Evolutionary conservation across 352 stramenopile species (phyloP).

Genomic region (Paralagenidium karlingii): DNA sequence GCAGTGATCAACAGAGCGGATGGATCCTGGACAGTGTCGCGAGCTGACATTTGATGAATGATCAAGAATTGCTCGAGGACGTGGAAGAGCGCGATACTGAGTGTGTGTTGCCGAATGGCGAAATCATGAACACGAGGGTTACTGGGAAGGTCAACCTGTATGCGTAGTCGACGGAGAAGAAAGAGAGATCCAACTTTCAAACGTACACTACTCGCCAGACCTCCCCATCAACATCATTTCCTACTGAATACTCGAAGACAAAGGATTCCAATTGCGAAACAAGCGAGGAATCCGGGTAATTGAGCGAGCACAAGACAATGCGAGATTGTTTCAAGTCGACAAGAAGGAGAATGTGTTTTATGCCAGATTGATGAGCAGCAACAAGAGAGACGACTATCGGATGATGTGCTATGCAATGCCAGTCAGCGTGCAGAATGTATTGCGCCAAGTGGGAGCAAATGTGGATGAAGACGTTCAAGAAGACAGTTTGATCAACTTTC

Average conservation of each 20-base stretch:
- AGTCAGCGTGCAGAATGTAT: no score
- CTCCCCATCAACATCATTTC: not conserved
- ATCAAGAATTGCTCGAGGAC: not conserved
- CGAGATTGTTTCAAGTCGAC: not conserved
- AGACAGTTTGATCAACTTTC: not conserved
- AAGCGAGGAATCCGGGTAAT: not conserved
- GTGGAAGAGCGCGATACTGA: not conserved
- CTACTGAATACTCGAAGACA: not conserved
- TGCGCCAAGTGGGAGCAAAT: not conserved
- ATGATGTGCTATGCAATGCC: no score
- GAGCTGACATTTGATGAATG: not conserved
- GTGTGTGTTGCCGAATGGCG: not conserved
- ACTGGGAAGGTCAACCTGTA: not conserved
- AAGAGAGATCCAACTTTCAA: not conserved
- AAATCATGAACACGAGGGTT: not conserved
- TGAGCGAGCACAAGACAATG: not conserved
- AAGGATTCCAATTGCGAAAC: not conserved
- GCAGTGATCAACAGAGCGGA: not conserved
- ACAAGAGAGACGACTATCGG: not conserved
- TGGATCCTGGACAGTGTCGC: not conserved
- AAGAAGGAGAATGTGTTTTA: not conserved
- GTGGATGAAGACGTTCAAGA: not conserved
- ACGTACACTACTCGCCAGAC: not conserved
- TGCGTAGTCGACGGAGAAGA: not conserved
- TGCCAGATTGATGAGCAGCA: not conserved